phyloP scores from a whole-genome alignment of 2,329 filamentous ascomycete genomes.

The Colletotrichum sp. region DNA sequence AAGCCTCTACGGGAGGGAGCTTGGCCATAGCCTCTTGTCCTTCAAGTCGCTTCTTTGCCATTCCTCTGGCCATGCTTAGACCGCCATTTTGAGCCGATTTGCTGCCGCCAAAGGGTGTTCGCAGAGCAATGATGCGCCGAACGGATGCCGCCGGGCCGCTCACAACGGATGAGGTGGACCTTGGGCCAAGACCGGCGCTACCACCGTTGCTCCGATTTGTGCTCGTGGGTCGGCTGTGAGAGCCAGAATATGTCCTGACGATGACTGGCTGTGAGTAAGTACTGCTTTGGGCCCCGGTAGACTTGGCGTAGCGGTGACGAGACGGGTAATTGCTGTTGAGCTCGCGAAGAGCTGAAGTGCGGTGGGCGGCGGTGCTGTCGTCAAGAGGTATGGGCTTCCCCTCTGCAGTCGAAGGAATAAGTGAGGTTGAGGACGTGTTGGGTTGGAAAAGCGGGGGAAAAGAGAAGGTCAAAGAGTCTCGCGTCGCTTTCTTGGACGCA shows the following conservation, averaged over 20 bases:
- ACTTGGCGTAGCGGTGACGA: slow-evolving; percentile 61
- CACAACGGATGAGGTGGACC: slow-evolving; percentile 4
- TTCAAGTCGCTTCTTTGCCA: slow-evolving; percentile 39
- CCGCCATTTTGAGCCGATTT: slow-evolving; percentile 41
- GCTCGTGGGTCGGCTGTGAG: slow-evolving; percentile 35
- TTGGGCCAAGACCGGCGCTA: not conserved
- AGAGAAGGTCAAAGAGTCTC: slow-evolving; percentile 49
- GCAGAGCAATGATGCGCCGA: slow-evolving; percentile 23
- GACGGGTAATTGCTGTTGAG: slow-evolving; percentile 64
- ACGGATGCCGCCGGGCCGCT: slow-evolving; percentile 23
- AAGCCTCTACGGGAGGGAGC: slow-evolving; percentile 67
- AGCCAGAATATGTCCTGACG: slow-evolving; percentile 66
- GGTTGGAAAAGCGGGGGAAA: slow-evolving; percentile 54
- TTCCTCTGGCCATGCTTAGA: slow-evolving; percentile 49
- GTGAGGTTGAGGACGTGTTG: slow-evolving; percentile 56
- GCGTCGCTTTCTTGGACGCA: slow-evolving; percentile 8
- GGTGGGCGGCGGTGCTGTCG: slow-evolving; percentile 58
- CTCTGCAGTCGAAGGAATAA: slow-evolving; percentile 60
- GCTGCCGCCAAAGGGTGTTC: slow-evolving; percentile 33
- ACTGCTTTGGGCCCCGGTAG: slow-evolving; percentile 59
- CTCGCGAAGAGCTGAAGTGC: slow-evolving; percentile 65
- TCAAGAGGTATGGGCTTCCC: slow-evolving; percentile 62
- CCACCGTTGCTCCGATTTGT: slow-evolving; percentile 27
- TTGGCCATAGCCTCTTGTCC: slow-evolving; percentile 40
- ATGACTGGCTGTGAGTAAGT: slow-evolving; percentile 71